These are phyloP conservation scores for Colletotrichum sp. DNA, from an alignment of 2,329 filamentous ascomycete species.

Conservation along the genomic window DNA sequence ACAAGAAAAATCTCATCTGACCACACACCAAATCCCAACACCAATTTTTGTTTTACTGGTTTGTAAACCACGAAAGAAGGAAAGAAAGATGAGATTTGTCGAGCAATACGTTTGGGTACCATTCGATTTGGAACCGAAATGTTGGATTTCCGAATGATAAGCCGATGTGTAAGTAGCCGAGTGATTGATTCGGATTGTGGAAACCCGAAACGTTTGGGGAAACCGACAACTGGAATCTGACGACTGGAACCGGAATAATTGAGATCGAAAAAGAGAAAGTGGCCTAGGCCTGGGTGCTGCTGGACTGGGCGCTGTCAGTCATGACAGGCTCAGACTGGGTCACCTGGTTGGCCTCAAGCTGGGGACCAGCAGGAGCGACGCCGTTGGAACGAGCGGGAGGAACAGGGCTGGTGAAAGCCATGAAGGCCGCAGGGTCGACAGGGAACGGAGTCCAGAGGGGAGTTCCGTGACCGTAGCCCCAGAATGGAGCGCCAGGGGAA, in stretches of 20 bases:
- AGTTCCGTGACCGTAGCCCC: conserved; percentile 16
- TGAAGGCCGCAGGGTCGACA: neutral
- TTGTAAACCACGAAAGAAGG: neutral
- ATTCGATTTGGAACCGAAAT: neutral
- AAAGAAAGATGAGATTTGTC: neutral
- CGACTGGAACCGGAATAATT: neutral
- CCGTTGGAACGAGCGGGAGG: neutral
- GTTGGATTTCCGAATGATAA: neutral
- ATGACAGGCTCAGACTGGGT: conserved; percentile 17
- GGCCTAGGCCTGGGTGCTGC: neutral
- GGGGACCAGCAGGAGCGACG: neutral
- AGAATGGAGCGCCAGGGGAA: conserved; percentile 6
- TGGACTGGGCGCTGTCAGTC: neutral
- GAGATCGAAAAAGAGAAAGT: neutral
- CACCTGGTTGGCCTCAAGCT: neutral
- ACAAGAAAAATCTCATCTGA: neutral
- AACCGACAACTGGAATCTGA: neutral
- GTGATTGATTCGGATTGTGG: neutral
- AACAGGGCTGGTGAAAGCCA: conserved; percentile 7
- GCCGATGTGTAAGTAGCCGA: neutral
- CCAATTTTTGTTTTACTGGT: neutral
- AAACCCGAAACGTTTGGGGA: neutral
- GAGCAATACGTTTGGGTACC: neutral
- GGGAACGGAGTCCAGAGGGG: conserved; percentile 17
- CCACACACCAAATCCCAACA: neutral